Conservation (phyloP, 768 basidiomycete species). For the Psilocybe tampanensis region DNA sequence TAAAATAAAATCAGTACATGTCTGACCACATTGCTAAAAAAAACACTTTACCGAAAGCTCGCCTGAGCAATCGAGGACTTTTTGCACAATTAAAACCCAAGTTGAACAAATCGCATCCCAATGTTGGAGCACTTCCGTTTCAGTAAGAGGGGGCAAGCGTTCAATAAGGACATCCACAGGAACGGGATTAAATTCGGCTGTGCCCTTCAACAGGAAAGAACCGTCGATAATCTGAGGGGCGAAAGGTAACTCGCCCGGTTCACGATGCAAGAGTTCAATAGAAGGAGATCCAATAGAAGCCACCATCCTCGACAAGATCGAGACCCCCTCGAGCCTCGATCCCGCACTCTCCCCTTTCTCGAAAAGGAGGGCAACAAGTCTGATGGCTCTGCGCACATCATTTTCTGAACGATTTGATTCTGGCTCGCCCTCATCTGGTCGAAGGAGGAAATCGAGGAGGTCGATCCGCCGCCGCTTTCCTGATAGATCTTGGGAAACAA, state of each 20-base stretch:
- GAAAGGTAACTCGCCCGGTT: slow-evolving; percentile 18
- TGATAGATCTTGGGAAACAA: slow-evolving; percentile 51
- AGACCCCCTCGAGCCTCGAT: slow-evolving; percentile 2
- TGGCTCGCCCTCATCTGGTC: neutral
- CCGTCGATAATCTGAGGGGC: slow-evolving; percentile 47
- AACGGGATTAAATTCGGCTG: neutral
- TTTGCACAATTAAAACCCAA: slow-evolving; percentile 19
- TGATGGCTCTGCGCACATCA: slow-evolving; percentile 20
- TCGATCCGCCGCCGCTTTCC: slow-evolving; percentile 44
- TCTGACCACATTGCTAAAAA: neutral
- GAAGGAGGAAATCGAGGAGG: slow-evolving; percentile 43
- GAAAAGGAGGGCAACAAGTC: slow-evolving; percentile 10
- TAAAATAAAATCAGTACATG: slow-evolving; percentile 19
- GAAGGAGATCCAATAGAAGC: slow-evolving; percentile 26
- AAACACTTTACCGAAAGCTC: slow-evolving; percentile 7
- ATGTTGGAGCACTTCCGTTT: slow-evolving; percentile 25
- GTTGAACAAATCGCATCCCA: slow-evolving; percentile 24
- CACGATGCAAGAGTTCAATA: neutral
- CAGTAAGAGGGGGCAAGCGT: slow-evolving; percentile 16
- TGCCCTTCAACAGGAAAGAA: slow-evolving; percentile 15
- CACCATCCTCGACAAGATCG: slow-evolving; percentile 28
- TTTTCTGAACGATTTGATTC: slow-evolving; percentile 3
- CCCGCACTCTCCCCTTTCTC: neutral
- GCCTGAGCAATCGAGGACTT: slow-evolving; percentile 5
- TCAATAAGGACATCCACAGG: neutral